phyloP scores from a whole-genome alignment of 345 rosid species.

The Boechera divaricarpa region DNA sequence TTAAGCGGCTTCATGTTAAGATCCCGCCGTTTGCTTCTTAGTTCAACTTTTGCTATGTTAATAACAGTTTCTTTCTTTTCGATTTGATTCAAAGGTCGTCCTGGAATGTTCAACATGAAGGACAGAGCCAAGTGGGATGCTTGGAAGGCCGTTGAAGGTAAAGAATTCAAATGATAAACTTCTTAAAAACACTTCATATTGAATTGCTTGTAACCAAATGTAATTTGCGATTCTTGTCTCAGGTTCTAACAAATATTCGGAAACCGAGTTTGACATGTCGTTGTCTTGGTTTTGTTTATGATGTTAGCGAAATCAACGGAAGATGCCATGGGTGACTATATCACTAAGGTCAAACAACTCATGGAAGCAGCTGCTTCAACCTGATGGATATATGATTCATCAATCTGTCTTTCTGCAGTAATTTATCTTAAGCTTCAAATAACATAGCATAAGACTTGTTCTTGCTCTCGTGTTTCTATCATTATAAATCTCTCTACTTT shows the following conservation, averaged over 20 bases:
- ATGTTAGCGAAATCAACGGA: conserved; percentile 66
- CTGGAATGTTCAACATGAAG: conserved; percentile 84
- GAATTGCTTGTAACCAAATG: neutral
- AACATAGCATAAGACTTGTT: conserved; percentile 37
- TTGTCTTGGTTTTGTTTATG: conserved; percentile 11
- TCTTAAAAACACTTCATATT: neutral
- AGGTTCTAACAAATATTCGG: neutral
- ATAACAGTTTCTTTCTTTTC: neutral
- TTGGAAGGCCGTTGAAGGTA: conserved; percentile 97
- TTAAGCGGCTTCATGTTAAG: too few species aligned
- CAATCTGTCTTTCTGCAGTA: conserved; percentile 9
- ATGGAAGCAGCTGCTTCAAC: conserved; percentile 58
- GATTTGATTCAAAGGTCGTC: conserved; percentile 60
- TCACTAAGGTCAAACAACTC: conserved; percentile 81
- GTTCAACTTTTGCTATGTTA: conserved; percentile 6
- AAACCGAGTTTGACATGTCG: neutral
- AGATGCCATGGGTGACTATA: conserved; percentile 75
- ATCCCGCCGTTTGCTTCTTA: neutral
- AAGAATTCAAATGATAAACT: neutral
- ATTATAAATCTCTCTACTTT: conserved; percentile 20
- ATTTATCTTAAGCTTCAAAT: conserved; percentile 32
- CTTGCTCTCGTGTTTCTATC: conserved; percentile 37
- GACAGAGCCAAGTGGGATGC: conserved; percentile 98
- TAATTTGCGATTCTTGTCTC: neutral
- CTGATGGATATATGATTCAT: conserved; percentile 41